Percentiles rank a stretch among this genome's conserved stretches.
phyloP scores from a whole-genome alignment of 352 stramenopile species.

The Phytophthora europaea region DNA sequence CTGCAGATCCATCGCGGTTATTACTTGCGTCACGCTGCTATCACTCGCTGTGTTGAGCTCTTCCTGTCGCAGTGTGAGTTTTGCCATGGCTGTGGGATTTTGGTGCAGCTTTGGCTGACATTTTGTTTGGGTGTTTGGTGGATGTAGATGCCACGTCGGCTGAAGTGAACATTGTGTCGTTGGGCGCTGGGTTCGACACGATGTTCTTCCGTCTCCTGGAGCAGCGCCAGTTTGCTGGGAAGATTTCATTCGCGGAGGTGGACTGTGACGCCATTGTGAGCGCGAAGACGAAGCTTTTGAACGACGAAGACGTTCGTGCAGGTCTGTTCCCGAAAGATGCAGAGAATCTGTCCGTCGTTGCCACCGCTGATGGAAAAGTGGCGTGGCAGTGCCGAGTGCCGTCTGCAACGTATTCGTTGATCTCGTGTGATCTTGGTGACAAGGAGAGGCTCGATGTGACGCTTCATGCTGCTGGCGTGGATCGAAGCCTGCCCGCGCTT shows the following conservation, averaged over 20 bases:
- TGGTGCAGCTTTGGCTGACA: constrained; percentile 8
- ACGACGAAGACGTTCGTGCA: constrained; percentile 27
- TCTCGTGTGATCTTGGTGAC: constrained; percentile 72
- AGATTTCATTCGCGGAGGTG: constrained; percentile 61
- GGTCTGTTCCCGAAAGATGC: constrained; percentile 42
- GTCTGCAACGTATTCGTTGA: constrained; percentile 51
- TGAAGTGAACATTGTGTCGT: constrained; percentile 69
- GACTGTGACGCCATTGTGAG: constrained; percentile 68
- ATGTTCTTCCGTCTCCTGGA: constrained; percentile 73
- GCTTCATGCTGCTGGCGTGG: constrained; percentile 38
- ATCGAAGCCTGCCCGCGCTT: constrained; percentile 58
- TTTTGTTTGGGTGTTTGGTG: constrained; percentile 1
- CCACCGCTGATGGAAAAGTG: constrained; percentile 10
- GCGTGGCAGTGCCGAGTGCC: constrained; percentile 39
- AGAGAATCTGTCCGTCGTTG: constrained; percentile 12
- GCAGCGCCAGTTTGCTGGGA: constrained; percentile 28
- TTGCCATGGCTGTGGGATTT: neutral
- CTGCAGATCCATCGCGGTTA: constrained; percentile 82
- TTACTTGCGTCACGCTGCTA: constrained; percentile 72
- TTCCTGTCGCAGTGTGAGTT: constrained; percentile 57
- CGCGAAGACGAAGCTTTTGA: constrained; percentile 60
- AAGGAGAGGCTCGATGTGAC: constrained; percentile 37
- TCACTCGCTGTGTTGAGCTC: constrained; percentile 58
- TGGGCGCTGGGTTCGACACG: constrained; percentile 81
- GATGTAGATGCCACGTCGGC: constrained; percentile 28